Base-by-base conservation (phyloP, 129 eudicot species). In the Saposhnikovia divaricata region DNA sequence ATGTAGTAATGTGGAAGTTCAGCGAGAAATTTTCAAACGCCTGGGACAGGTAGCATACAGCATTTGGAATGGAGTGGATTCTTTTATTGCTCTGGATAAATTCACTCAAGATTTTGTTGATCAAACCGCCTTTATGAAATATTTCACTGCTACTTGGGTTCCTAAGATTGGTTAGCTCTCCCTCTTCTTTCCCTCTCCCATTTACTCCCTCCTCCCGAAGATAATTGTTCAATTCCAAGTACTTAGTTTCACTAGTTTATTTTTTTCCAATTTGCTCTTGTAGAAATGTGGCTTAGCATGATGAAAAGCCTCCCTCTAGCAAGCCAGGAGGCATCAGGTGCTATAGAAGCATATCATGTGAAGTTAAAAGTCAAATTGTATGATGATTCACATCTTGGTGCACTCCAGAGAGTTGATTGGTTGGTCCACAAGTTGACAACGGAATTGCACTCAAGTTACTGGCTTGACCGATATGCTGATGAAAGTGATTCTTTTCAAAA, bases 401-500 rank as follows among this genome's bases (percentile, higher is more conserved):
- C 99, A 68, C 86, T 92, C 51, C 89, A 89, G 59, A 79, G 99
- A 84, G 97, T 96, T 34, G 99, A 96, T 82, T 96, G 99, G 99
- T 77, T 96, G 81, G 95, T 96, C 27, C 99, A 96, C 85, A 96
- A 89, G 75, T 81, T 92, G 85, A 96, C 96, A 15, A 89, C 99
- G 11, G 99, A 90, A 74, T 79, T 96, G 80, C 97, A 92, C 85
- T 96, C 99, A 0, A 87, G 93, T 82, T 96, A 90, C 68, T 92
- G 98, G 99, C 92, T 96, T 40, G 99, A 96, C 82, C 97, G 99
- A 0, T 89, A 87, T 70, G 97, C 97, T 51, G 98, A 96, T 69
- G 99, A 96, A 88, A 89, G 89, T 50, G 98, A 96, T 84, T 90
- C 97, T 2, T 96, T 96, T 81, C 90, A 81, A 85, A 86, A 84